Evolutionary conservation across 2,329 filamentous ascomycete species (phyloP).

Genomic region (Cercospora canescens): DNA sequence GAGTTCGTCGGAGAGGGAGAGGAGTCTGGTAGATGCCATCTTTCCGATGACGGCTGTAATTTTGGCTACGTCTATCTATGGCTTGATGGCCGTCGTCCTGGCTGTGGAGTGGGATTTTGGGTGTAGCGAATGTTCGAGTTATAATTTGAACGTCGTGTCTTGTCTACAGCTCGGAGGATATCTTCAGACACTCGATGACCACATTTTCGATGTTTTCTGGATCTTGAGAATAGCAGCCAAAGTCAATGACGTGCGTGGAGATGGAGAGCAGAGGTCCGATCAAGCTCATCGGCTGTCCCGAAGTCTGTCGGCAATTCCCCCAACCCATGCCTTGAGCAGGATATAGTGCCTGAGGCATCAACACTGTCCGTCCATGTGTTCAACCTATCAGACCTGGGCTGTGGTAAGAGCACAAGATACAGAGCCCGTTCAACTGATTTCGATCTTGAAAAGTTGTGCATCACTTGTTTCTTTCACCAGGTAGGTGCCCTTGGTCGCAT

Average conservation of each 20-base stretch:
- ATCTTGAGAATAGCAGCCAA: not conserved
- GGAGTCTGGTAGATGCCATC: not conserved
- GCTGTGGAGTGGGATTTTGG: too few species aligned
- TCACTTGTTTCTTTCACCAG: too few species aligned
- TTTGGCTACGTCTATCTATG: not conserved
- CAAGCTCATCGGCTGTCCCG: slow-evolving; percentile 5
- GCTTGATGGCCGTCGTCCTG: too few species aligned
- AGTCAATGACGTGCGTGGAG: slow-evolving; percentile 10
- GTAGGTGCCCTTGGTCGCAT: too few species aligned
- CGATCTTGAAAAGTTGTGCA: too few species aligned
- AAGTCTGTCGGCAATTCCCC: not conserved
- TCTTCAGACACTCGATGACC: not conserved
- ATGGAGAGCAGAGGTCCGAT: slow-evolving; percentile 1
- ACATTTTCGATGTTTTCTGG: not conserved
- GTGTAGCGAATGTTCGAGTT: too few species aligned
- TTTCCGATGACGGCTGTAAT: not conserved
- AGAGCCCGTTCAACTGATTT: too few species aligned
- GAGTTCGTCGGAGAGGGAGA: slow-evolving; percentile 14
- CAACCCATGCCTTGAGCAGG: not conserved
- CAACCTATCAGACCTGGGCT: too few species aligned
- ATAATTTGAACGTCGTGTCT: too few species aligned
- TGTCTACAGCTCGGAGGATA: too few species aligned
- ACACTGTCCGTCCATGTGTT: not conserved
- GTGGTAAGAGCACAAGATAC: too few species aligned
- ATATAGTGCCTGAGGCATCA: not conserved